These are phyloP conservation scores for Didymella segeticola DNA, from an alignment of 2,329 filamentous ascomycete species.

Conservation along the genomic window DNA sequence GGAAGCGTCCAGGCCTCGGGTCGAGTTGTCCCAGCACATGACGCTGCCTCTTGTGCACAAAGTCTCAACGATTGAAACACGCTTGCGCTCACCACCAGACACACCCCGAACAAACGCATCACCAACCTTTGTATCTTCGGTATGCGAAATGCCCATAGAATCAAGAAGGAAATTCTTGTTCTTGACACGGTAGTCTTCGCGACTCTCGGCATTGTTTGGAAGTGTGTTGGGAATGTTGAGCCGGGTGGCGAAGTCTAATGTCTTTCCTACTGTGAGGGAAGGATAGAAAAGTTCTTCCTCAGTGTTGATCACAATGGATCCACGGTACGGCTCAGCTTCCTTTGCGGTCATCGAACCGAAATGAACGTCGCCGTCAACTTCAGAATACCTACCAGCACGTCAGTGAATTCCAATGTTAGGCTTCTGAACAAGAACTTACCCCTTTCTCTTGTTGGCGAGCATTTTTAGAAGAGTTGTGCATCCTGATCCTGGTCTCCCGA, in stretches of 20 bases:
- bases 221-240: constrained; percentile 66
- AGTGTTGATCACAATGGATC: constrained; percentile 72
- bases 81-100: constrained; percentile 72
- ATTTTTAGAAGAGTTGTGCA: constrained; percentile 71
- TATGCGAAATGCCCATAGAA: constrained; percentile 56
- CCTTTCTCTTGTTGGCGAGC: constrained; percentile 57
- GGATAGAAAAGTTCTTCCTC: constrained; percentile 63
- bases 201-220: constrained; percentile 52
- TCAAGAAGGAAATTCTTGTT: constrained; percentile 62
- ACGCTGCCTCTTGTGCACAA: constrained; percentile 65
- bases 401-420: neutral
- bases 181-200: constrained; percentile 56
- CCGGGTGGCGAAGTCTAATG: constrained; percentile 62
- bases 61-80: constrained; percentile 72
- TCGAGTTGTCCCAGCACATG: constrained; percentile 57
- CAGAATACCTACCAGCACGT: constrained; percentile 70
- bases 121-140: constrained; percentile 70
- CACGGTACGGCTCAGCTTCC: constrained; percentile 77
- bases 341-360: constrained; percentile 67
- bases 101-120: constrained; percentile 71
- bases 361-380: constrained; percentile 67
- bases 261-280: constrained; percentile 58
- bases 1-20: constrained; percentile 45
- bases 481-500: constrained; percentile 65
- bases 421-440: constrained; percentile 56